phyloP scores from a whole-genome alignment of 306 rosid species.

The cucumber (Cucumis sativus) region Cucumber_9930_V3 NC_026655.2:880501-881000 shows the following conservation, averaged over 20 bases:
- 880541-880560: conserved; percentile 78
- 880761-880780: conserved; percentile 18
- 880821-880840: conserved; percentile 76
- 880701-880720: conserved; percentile 58
- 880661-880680: conserved; percentile 50
- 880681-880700: conserved; percentile 69
- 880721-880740: conserved; percentile 30
- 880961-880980: conserved; percentile 85
- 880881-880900: conserved; percentile 94
- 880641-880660: conserved; percentile 51
- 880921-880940: conserved; percentile 71
- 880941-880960: conserved; percentile 98
- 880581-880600: conserved; percentile 90
- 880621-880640: conserved; percentile 80
- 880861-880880: conserved; percentile 74
- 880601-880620: conserved; percentile 74
- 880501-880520: conserved; percentile 54
- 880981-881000: conserved; percentile 83
- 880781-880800: conserved; percentile 40
- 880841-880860: conserved; percentile 72
- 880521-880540: conserved; percentile 73
- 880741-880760: conserved; percentile 22
- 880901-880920: conserved; percentile 61
- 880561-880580: conserved; percentile 68
- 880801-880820: conserved; percentile 78